phyloP scores from a whole-genome alignment of 345 rosid species.

The Streptanthus diversifolius region DNA sequence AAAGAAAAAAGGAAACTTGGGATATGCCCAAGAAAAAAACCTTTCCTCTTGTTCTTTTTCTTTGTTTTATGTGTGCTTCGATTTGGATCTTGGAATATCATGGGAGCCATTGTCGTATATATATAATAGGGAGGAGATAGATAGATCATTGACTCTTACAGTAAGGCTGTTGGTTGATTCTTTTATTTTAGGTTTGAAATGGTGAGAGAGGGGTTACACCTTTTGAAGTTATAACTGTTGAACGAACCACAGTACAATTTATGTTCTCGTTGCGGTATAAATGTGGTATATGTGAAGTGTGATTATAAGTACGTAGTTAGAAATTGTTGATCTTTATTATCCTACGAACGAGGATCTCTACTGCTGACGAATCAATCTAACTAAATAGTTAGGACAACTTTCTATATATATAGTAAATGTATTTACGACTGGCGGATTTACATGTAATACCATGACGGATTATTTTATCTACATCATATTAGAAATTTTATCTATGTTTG shows the following conservation, averaged over 20 bases:
- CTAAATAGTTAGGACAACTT: not conserved
- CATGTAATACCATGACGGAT: not conserved
- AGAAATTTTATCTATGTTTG: not conserved
- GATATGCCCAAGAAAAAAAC: conserved; percentile 30
- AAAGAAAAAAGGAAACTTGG: conserved; percentile 31
- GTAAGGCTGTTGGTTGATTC: not conserved
- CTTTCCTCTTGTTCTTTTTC: not conserved
- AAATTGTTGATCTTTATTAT: not conserved
- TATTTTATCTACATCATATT: not conserved
- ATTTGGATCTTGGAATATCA: conserved; percentile 2
- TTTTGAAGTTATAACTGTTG: not conserved
- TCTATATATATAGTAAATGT: not conserved
- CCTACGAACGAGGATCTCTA: not conserved
- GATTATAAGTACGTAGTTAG: not conserved
- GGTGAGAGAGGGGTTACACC: not conserved
- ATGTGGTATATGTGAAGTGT: not conserved
- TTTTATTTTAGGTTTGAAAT: not conserved
- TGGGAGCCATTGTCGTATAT: conserved; percentile 2
- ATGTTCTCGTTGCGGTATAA: not conserved
- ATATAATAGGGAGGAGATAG: conserved; percentile 2
- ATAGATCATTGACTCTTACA: not conserved
- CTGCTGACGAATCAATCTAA: not conserved
- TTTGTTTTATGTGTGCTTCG: not conserved
- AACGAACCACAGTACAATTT: not conserved
- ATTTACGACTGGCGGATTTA: not conserved